Percentiles rank a stretch among this genome's conserved stretches.
Evolutionary conservation across 495 filamentous ascomycete genomes (phyloP).

Genomic region (Penicillium atrosanguineum): DNA sequence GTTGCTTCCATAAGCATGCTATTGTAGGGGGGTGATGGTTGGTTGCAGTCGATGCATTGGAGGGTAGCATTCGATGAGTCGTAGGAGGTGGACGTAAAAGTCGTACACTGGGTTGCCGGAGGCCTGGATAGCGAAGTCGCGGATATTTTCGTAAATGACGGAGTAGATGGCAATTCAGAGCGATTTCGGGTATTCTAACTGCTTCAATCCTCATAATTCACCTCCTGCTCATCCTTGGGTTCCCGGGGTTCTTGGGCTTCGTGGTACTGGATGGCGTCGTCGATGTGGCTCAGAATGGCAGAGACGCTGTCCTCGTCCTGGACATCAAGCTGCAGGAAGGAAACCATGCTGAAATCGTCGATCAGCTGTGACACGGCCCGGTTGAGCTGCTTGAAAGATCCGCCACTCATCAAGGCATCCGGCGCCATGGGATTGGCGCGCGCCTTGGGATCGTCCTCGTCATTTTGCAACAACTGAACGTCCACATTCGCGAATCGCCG

Average conservation of each 20-base stretch:
- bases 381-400: constrained; percentile 75
- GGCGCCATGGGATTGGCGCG: constrained; percentile 54
- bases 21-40: neutral
- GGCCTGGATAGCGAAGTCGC: neutral
- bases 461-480: constrained; percentile 65
- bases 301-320: constrained; percentile 93
- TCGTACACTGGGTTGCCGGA: neutral
- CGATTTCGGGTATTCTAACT: neutral
- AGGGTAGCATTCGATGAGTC: neutral
- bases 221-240: constrained; percentile 72
- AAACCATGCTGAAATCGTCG: constrained; percentile 97
- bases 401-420: constrained; percentile 71
- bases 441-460: constrained; percentile 39
- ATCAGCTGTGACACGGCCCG: constrained; percentile 83
- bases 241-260: constrained; percentile 94
- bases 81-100: neutral
- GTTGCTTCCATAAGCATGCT: neutral
- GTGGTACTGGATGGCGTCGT: constrained; percentile 93
- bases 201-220: constrained; percentile 55
- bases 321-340: constrained; percentile 83
- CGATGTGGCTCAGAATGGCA: constrained; percentile 91
- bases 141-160: neutral
- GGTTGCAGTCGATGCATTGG: neutral
- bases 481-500: constrained; percentile 87
- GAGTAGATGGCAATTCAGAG: neutral